Base-by-base conservation (phyloP, 257 asterid species). In the Ajuga chamaepitys region DNA sequence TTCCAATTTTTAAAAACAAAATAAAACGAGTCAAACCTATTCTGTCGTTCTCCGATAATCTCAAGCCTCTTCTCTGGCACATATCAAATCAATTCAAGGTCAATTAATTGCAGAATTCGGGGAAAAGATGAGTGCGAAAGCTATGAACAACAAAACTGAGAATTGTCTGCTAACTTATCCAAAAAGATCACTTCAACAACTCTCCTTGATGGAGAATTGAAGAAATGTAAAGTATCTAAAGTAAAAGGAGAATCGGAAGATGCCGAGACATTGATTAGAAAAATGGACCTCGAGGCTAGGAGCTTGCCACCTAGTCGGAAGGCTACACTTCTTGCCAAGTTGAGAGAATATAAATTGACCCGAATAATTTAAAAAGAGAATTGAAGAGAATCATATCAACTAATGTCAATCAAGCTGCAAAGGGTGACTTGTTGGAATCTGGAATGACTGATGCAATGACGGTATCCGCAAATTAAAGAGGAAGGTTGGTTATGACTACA, bases 251-350 rank as follows among this genome's bases (percentile, higher is more conserved):
- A 83, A 14, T 18, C 83, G 63, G 88, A 80, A 54, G 88, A 86
- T 76, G 88, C 85, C 53, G 92, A 84, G 50, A 63, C 85, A 37
- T 68, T 82, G 95, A 88, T 86, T 78, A 62, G 88, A 61, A 88
- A 88, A 80, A 88, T 88, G 96, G 96, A 86, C 70, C 83, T 82
- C 37, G 96, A 88, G 80, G 96, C 95, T 63, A 75, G 95, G 73
- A 88, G 92, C 62, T 74, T 86, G 80, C 83, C 85, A 14, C 84
- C 90, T 48, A 81, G 66, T 75, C 76, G 72, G 68, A 88, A 86
- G 71, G 85, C 85, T 63, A 34, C 77, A 17, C 83, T 86, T 67
- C 87, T 88, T 52, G 84, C 82, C 45, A 88, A 88, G 83, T 75
- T 88, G 73, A 81, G 93, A 73, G 95, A 86, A 62, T 81, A 86